Evolutionary conservation across 352 stramenopile genomes (phyloP).

Genomic region (Globisporangium middletonii): DNA sequence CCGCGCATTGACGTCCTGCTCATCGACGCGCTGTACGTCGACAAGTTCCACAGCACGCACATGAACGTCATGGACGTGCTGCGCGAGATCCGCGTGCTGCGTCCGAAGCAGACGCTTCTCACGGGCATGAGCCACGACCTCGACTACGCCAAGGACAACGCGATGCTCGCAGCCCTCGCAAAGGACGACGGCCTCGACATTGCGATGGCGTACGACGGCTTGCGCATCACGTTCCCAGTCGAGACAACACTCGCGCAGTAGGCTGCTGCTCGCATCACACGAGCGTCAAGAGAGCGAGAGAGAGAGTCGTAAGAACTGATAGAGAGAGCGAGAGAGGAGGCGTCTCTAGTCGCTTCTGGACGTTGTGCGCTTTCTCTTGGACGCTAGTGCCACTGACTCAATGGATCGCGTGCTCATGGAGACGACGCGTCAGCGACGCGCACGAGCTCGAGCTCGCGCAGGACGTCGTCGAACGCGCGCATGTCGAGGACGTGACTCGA

Average conservation of each 20-base stretch:
- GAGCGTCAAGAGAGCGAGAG: too few relatives aligned
- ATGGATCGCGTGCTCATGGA: background rate
- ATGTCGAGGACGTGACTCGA: slow-evolving; percentile 14
- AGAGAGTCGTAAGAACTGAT: too few relatives aligned
- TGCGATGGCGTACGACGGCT: slow-evolving; percentile 81
- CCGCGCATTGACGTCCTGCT: slow-evolving; percentile 72
- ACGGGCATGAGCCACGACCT: slow-evolving; percentile 86
- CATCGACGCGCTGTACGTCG: slow-evolving; percentile 74
- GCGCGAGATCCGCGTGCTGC: slow-evolving; percentile 50
- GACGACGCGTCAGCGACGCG: slow-evolving; percentile 12
- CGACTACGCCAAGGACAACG: slow-evolving; percentile 57
- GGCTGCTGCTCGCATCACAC: slow-evolving; percentile 23
- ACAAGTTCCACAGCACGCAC: slow-evolving; percentile 79
- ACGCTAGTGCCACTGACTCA: background rate
- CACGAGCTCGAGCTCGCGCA: slow-evolving; percentile 26
- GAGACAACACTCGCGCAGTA: slow-evolving; percentile 25
- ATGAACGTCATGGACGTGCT: slow-evolving; percentile 79
- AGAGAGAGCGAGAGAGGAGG: too few relatives aligned
- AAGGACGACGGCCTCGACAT: slow-evolving; percentile 54
- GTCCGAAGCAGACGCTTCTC: slow-evolving; percentile 66
- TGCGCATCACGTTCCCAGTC: slow-evolving; percentile 48
- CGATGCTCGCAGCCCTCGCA: slow-evolving; percentile 36
- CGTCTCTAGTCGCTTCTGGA: too few relatives aligned
- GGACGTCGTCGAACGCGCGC: slow-evolving; percentile 34
- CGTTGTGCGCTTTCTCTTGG: too few relatives aligned